phyloP scores from a whole-genome alignment of 2,329 filamentous ascomycete genomes.

The Beauveria pseudobassiana region DNA sequence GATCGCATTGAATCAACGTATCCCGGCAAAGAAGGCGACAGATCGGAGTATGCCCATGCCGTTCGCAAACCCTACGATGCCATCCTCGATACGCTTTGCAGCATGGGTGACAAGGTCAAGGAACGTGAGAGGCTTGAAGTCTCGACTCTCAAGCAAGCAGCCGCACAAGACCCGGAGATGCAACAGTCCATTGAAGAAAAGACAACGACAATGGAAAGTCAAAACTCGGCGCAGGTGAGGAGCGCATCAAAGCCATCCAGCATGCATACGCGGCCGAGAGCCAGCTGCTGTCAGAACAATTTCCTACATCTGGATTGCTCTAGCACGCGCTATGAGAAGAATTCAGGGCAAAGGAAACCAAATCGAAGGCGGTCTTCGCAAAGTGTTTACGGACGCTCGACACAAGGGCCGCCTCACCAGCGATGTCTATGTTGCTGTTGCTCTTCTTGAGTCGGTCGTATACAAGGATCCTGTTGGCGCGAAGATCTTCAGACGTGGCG shows the following conservation, averaged over 20 bases:
- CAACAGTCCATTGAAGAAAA: constrained; percentile 34
- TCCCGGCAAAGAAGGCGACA: constrained; percentile 68
- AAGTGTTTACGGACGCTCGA: constrained; percentile 83
- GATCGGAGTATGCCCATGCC: constrained; percentile 67
- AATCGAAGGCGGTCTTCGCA: constrained; percentile 68
- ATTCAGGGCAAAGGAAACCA: constrained; percentile 74
- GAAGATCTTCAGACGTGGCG: constrained; percentile 92
- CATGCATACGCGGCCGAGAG: constrained; percentile 66
- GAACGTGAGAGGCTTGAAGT: constrained; percentile 53
- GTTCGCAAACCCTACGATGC: constrained; percentile 79
- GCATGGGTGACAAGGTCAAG: constrained; percentile 67
- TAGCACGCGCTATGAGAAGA: constrained; percentile 89
- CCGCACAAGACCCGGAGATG: constrained; percentile 28
- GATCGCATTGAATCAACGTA: constrained; percentile 79
- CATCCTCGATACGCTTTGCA: constrained; percentile 81
- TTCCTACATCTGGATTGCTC: constrained; percentile 88
- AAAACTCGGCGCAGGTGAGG: constrained; percentile 53
- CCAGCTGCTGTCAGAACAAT: constrained; percentile 72
- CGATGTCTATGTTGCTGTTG: constrained; percentile 90
- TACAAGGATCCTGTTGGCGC: constrained; percentile 90
- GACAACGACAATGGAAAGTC: constrained; percentile 41
- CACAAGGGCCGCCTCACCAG: constrained; percentile 82
- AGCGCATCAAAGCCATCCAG: constrained; percentile 53
- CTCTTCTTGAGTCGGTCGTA: constrained; percentile 88
- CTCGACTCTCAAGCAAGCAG: constrained; percentile 47